Conservation (phyloP, 2,329 filamentous ascomycete species). For the Nigrospora osmanthi region DNA sequence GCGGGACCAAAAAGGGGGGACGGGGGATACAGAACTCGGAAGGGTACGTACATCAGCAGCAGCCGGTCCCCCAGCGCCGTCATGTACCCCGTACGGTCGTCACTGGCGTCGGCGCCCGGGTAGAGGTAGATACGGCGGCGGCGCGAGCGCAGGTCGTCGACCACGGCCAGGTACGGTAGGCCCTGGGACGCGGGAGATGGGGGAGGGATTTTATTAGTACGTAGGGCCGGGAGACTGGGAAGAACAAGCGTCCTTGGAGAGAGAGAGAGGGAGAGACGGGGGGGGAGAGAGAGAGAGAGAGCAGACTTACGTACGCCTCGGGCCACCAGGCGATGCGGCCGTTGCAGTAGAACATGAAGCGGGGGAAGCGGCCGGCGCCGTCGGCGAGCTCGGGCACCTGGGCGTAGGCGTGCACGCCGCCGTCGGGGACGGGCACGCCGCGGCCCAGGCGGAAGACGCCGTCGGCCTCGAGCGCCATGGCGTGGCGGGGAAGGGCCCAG, state of each 20-base stretch:
- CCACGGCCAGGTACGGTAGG: constrained; percentile 18
- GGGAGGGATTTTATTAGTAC: too few species aligned
- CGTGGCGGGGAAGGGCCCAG: constrained; percentile 16
- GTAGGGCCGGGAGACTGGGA: too few species aligned
- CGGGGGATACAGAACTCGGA: too few species aligned
- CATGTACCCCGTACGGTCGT: constrained; percentile 13
- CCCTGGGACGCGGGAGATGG: background rate
- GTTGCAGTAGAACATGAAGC: constrained; percentile 20
- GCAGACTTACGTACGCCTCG: constrained; percentile 10
- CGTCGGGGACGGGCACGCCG: constrained; percentile 12
- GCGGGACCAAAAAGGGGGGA: too few species aligned
- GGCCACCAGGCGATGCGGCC: constrained; percentile 23
- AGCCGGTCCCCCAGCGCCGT: constrained; percentile 20
- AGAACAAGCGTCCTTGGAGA: too few species aligned
- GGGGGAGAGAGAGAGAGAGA: too few species aligned
- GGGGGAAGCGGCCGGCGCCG: constrained; percentile 9
- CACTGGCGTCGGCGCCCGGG: constrained; percentile 11
- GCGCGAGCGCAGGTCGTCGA: constrained; percentile 20
- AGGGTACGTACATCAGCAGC: constrained; percentile 12
- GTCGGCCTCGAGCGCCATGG: constrained; percentile 15
- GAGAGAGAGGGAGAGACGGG: too few species aligned
- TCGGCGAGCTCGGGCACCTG: constrained; percentile 11
- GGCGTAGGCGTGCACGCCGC: constrained; percentile 19
- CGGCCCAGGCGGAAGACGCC: constrained; percentile 17
- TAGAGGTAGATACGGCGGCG: constrained; percentile 18